Percentiles rank a stretch among this genome's conserved stretches.
phyloP scores from a whole-genome alignment of 1,284 basidiomycete genomes.

The Ustilago loliicola region DNA sequence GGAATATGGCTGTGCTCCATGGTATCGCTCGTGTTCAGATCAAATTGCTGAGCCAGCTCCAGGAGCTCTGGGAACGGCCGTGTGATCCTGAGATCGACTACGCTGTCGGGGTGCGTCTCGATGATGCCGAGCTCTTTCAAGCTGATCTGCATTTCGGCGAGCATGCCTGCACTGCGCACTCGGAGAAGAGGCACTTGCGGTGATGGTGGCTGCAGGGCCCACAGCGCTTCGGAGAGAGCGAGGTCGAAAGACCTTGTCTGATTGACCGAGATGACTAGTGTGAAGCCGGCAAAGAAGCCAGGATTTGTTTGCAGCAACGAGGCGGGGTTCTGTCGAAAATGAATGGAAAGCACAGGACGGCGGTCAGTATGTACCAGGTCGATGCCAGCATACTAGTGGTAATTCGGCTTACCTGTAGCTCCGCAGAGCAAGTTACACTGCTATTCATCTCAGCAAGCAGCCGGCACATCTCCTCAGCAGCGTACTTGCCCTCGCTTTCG shows the following conservation, averaged over 20 bases:
- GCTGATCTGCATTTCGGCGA: constrained; percentile 60
- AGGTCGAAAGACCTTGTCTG: constrained; percentile 58
- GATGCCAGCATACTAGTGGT: no score
- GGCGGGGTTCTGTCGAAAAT: constrained; percentile 11
- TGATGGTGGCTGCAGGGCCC: constrained; percentile 48
- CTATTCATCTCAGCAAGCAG: constrained; percentile 89
- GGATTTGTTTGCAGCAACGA: constrained; percentile 75
- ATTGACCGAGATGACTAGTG: constrained; percentile 83
- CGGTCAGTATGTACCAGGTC: constrained; percentile 1
- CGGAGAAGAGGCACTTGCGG: constrained; percentile 60
- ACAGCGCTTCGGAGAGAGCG: constrained; percentile 55
- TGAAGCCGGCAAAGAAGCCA: constrained; percentile 76
- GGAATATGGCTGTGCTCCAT: constrained; percentile 65
- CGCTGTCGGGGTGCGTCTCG: constrained; percentile 88
- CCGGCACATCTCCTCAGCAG: constrained; percentile 83
- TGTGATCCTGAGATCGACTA: constrained; percentile 80
- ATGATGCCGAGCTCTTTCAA: constrained; percentile 74
- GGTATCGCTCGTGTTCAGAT: constrained; percentile 56
- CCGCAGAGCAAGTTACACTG: constrained; percentile 81
- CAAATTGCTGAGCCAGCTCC: constrained; percentile 47
- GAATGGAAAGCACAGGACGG: neutral
- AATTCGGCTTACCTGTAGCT: constrained; percentile 71
- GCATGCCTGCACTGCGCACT: constrained; percentile 58
- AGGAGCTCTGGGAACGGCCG: constrained; percentile 80
- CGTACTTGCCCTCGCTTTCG: constrained; percentile 81